Base-by-base conservation (phyloP, 768 basidiomycete genomes). In the Pleurotus platypus region DNA sequence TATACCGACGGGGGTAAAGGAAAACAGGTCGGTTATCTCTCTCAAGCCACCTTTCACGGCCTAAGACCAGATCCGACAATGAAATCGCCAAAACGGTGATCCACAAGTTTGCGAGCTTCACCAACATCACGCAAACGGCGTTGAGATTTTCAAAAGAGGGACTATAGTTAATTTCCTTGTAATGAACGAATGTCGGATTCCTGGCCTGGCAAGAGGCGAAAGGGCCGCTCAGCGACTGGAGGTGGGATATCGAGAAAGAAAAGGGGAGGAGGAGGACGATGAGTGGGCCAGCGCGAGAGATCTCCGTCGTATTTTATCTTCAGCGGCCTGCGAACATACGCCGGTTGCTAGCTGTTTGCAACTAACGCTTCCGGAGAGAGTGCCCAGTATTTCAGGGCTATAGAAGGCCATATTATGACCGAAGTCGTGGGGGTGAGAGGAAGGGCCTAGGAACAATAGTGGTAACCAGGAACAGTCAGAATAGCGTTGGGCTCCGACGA, bases 1-100 rank as follows among this genome's bases (percentile, higher is more conserved):
- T 74, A 64, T 83, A 83, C 20, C 82, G 78, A 62, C 82, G 76
- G 40, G 80, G 81, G 62, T 81, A 65, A 39, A 84, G 67, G 49
- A 70, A 69, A 40, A 83, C 70, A n/a, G 78, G 67, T 12, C 65
- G 69, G 59, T 70, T 71, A 60, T 81, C 69, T 46, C 82, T 70
- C 63, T 85, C 82, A 27, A 80, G 64, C 78, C 78, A 79, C 35
- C 62, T 60, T 50, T 75, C 71, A 46, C 81, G 81, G 24, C 73
- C 75, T 35, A 75, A 57, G 54, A 65, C 73, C 18, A 50, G 47
- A 47, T 61, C 38, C 12, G 64, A 64, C 2, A 57, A 57, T 45
- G 61, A 62, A 20, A 66, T 54, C 48, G 61, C 49, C 4, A 58
- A 42, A n/a, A 66, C 49, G 30, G 65, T 60, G 49, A 63, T 30